Percentiles rank a stretch among this genome's conserved stretches.
These are phyloP conservation scores for Blastocystis sp. DNA, from an alignment of 352 stramenopile species.

Conservation along the genomic window DNA sequence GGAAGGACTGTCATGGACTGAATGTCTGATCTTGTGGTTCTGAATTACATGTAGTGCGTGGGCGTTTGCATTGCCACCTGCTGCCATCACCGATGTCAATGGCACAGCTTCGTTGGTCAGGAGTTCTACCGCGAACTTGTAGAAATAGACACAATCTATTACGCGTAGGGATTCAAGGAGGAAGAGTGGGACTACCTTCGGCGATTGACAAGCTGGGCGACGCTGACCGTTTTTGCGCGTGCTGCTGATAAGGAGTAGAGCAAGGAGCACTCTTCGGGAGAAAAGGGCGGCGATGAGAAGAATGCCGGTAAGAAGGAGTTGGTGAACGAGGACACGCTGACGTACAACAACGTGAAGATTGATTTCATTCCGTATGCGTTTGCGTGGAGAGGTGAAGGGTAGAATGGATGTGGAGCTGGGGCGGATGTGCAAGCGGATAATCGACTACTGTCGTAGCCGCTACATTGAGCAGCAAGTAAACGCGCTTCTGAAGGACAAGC, in stretches of 20 bases:
- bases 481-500: slow-evolving; percentile 3
- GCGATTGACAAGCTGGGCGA: slow-evolving; percentile 52
- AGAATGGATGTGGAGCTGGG: slow-evolving; percentile 37
- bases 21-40: neutral
- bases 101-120: slow-evolving; percentile 57
- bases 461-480: slow-evolving; percentile 51
- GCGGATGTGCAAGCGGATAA: slow-evolving; percentile 56
- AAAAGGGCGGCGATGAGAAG: slow-evolving; percentile 7
- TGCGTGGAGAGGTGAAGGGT: neutral
- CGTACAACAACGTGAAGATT: slow-evolving; percentile 49
- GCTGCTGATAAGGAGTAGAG: neutral
- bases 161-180: slow-evolving; percentile 23
- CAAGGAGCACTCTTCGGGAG: slow-evolving; percentile 30
- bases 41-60: slow-evolving; percentile 7
- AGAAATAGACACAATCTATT: neutral
- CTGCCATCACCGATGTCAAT: slow-evolving; percentile 68
- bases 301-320: neutral
- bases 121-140: slow-evolving; percentile 20
- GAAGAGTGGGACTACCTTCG: slow-evolving; percentile 58
- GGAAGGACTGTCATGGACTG: neutral
- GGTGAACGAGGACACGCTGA: slow-evolving; percentile 54
- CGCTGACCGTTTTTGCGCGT: neutral
- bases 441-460: slow-evolving; percentile 29
- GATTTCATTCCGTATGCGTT: slow-evolving; percentile 22
- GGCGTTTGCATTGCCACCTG: slow-evolving; percentile 66